phyloP scores from a whole-genome alignment of 139 green algal genomes.

The Chlamydomonas asymmetrica region DNA sequence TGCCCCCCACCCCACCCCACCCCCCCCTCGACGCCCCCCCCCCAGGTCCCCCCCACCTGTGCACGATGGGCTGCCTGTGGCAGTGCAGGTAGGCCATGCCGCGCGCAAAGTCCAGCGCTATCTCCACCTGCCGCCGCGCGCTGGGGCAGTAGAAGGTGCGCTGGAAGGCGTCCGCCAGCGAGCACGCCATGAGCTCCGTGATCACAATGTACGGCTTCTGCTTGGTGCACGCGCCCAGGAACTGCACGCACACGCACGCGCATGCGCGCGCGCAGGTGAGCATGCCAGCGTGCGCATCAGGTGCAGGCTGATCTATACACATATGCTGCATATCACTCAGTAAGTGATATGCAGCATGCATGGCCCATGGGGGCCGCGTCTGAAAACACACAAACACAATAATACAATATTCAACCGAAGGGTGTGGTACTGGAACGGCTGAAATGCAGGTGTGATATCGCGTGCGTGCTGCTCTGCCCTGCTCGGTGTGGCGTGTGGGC shows the following conservation, averaged over 20 bases:
- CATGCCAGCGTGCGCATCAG: neutral
- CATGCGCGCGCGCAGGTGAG: neutral
- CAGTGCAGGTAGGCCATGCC: slow-evolving; percentile 90
- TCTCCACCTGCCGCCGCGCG: slow-evolving; percentile 62
- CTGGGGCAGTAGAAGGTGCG: slow-evolving; percentile 47
- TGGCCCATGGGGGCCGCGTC: no score
- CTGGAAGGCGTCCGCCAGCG: slow-evolving; percentile 79
- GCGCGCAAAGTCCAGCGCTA: slow-evolving; percentile 82
- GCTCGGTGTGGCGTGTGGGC: no score
- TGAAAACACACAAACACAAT: no score
- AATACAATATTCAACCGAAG: no score
- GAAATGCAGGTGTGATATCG: no score
- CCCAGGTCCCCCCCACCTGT: no score
- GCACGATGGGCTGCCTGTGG: slow-evolving; percentile 61
- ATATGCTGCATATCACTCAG: no score
- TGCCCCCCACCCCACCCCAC: no score
- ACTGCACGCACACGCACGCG: slow-evolving; percentile 62
- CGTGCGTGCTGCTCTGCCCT: no score
- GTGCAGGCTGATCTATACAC: neutral
- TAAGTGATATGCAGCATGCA: no score
- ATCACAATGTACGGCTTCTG: slow-evolving; percentile 87
- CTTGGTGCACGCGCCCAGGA: slow-evolving; percentile 89
- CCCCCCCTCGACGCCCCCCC: no score
- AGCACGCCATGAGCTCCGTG: slow-evolving; percentile 72
- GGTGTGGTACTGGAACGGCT: no score